Evolutionary conservation across 2,329 filamentous ascomycete species (phyloP), one percentile per base, ranked within the genome.

Genomic region (Penicillium sp.): DNA sequence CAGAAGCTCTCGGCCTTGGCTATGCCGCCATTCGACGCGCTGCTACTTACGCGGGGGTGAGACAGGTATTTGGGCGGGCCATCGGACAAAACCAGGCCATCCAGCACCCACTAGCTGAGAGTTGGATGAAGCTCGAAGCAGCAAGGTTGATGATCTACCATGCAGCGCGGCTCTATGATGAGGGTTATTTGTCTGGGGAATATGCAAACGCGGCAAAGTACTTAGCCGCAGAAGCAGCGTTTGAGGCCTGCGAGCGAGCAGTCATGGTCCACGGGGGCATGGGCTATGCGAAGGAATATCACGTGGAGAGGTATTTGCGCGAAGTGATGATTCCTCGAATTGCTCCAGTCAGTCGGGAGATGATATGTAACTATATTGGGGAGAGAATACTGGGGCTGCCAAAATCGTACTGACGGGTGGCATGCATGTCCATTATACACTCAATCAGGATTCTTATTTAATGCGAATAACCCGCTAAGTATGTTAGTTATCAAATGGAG

Each of bases 211-310:
- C 76, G 6, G 83, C 82, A 0, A 86, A 86, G 66, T 85, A 84
- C 64, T 67, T 86, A n/a, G 83, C 83, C 11, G 83, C 82, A 0
- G 84, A 86, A 65, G 83, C 83, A 4, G 82, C 82, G 0, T 86
- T 85, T 66, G 78, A 75, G 10, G 82, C 83, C 0, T 85, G 83
- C 63, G 84, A 86, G 63, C 70, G 81, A 54, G 80, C 81, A n/a
- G 78, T 84, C 3, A 69, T 86, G 63, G 73, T 77, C 10, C 82
- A 84, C 70, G 83, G 83, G 18, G 83, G 83, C 0, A 86, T 85
- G 83, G 83, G 83, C 0, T 86, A 86, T 73, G 83, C 83, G 3
- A 81, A 81, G 33, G 84, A 86, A 62, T 86, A 84, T 66, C 80
- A 86, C 67, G 83, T 86, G 1, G 83, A 86, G 70, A 70, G 84